Percentiles rank a stretch among this genome's conserved stretches.
Conservation (phyloP, 1,284 basidiomycete genomes). For the Rhodotorula sp. region DNA sequence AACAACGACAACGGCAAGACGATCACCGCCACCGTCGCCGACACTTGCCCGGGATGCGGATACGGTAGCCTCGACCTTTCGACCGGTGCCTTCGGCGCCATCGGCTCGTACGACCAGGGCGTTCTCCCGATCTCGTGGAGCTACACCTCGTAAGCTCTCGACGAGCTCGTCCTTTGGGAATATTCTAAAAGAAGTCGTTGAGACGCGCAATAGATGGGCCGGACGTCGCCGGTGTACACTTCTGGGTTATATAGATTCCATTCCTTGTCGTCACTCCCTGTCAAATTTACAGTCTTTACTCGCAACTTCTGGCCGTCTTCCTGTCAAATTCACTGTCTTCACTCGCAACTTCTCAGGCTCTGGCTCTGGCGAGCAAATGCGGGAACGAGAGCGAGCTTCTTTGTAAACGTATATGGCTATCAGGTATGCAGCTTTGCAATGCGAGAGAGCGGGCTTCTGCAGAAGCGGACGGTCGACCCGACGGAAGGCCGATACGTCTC, state of each 20-base stretch:
- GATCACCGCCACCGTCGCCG: conserved; percentile 57
- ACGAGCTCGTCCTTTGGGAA: neutral
- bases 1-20: conserved; percentile 58
- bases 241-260: neutral
- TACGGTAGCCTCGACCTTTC: conserved; percentile 28
- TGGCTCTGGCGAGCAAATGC: too few relatives aligned
- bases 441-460: too few relatives aligned
- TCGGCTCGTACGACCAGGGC: conserved; percentile 1
- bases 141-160: neutral
- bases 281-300: neutral
- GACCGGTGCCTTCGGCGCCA: conserved; percentile 22
- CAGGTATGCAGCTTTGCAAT: too few relatives aligned
- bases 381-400: too few relatives aligned
- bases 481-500: too few relatives aligned
- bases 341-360: too few relatives aligned
- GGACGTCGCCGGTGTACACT: neutral
- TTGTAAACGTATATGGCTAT: too few relatives aligned
- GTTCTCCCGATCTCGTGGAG: conserved; percentile 14
- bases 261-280: neutral
- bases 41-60: conserved; percentile 30
- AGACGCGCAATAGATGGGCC: neutral
- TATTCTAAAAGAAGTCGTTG: neutral
- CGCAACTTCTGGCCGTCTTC: too few relatives aligned
- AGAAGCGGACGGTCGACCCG: too few relatives aligned
- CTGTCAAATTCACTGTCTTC: too few relatives aligned